Base-by-base conservation (phyloP, 2,329 filamentous ascomycete species). In the Coleophoma eucalyptorum region DNA sequence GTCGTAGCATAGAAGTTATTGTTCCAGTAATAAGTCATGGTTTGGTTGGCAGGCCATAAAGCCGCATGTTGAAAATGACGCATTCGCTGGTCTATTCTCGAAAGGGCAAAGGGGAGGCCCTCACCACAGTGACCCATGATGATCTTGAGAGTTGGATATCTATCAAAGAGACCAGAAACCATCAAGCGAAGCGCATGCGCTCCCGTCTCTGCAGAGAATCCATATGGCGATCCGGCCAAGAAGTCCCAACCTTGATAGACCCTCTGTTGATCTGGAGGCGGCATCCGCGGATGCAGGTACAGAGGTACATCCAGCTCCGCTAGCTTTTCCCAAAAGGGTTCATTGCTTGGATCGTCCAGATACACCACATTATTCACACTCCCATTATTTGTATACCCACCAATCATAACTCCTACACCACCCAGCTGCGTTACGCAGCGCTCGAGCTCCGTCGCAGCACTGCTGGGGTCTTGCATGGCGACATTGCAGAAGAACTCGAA, bases 1-100 rank as follows among this genome's bases (percentile, higher is more conserved):
- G 78, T 81, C 1, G 78, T 81, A 26, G 83, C 63, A 71, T 74
- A 82, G n/a, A 83, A 67, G 48, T 83, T 83, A 52, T 72, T 66
- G 43, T 75, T 69, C 70, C 75, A 84, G 10, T 81, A 77, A 16
- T 78, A 67, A 11, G 63, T 57, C 49, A 81, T 74, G 1, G 64
- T 61, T 58, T 47, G 63, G 51, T 43, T 66, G 61, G 8, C 62
- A 59, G 68, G 64, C 60, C 62, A 66, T 26, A 62, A 52, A 10
- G 48, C 47, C 20, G 58, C 60, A 15, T 35, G 33, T 35, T 35
- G 33, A 46, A 68, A 50, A 58, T 50, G 61, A 55, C 62, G 52
- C 49, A 75, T 69, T 3, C 78, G 70, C 44, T 79, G 72, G 20
- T 82, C 56, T 26, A 52, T 50, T 62, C 65, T 77, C 72, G 50